Evolutionary conservation across 495 filamentous ascomycete genomes (phyloP).

Genomic region (Acidomyces sp.): DNA sequence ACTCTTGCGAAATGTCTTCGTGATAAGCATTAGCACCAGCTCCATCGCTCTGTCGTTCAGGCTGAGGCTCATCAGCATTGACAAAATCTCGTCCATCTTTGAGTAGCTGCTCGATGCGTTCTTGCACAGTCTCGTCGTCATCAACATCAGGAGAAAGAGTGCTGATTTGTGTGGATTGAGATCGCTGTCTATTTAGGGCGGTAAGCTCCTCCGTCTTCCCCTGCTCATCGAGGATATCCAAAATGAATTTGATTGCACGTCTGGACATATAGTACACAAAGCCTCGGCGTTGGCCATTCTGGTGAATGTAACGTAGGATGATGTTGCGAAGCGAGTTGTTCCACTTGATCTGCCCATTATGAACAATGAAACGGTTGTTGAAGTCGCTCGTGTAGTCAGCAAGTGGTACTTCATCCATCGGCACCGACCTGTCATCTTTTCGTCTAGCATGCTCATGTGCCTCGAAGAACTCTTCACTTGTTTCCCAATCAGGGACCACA

Average conservation of each 20-base stretch:
- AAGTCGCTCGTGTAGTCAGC: conserved; percentile 78
- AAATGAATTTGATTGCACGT: conserved; percentile 90
- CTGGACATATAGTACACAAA: conserved; percentile 97
- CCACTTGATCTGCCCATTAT: conserved; percentile 97
- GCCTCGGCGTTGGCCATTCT: conserved; percentile 87
- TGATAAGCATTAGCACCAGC: conserved; percentile 37
- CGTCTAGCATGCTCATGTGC: conserved; percentile 35
- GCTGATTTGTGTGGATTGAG: conserved; percentile 25
- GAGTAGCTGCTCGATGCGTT: conserved; percentile 76
- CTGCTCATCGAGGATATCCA: conserved; percentile 94
- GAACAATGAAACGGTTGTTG: conserved; percentile 95
- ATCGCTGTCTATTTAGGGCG: conserved; percentile 19
- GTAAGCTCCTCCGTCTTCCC: conserved; percentile 40
- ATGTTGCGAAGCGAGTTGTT: conserved; percentile 93
- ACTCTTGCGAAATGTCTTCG: conserved; percentile 74
- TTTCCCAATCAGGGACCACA: conserved; percentile 37
- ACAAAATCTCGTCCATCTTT: conserved; percentile 76
- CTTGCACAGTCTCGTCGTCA: conserved; percentile 55
- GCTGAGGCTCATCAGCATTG: conserved; percentile 47
- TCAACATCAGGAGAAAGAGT: conserved; percentile 28
- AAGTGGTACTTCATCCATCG: conserved; percentile 35
- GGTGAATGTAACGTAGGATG: conserved; percentile 91
- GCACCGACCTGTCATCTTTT: conserved; percentile 25
- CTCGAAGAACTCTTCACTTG: conserved; percentile 33
- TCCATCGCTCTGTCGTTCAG: conserved; percentile 14